Base-by-base conservation (phyloP, 345 rosid genomes). In the Eucalyptus leucophloia region DNA sequence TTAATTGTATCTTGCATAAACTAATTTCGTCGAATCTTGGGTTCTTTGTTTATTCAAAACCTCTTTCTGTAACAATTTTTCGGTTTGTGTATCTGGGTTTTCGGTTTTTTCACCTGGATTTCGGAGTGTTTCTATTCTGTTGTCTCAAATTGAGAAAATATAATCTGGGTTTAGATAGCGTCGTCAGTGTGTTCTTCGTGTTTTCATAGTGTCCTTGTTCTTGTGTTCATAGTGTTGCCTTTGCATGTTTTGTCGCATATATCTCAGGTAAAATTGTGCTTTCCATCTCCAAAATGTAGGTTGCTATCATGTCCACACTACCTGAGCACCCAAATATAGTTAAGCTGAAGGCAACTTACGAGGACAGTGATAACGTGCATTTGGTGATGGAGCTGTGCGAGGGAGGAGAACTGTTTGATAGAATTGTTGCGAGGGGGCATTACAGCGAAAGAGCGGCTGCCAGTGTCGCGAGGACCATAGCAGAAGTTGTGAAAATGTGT, bases 381-480 rank as follows among this genome's bases (percentile, higher is more conserved):
- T 91, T 98, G 90, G 99, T 97, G 58, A 97, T 97, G 99, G 99
- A 98, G 94, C 93, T 98, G 49, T 98, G 99, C 45, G 99, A 97
- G 88, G 99, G 99, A 56, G 99, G 99, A 1, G 99, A 98, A 93
- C 94, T 98, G 53, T 98, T 98, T 21, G 99, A 98, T 87, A 91
- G 99, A 94, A 98, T 98, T 30, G 99, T 98, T 11, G 99, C 99
- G 4, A 95, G 99, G 87, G 99, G 99, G 21, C 99, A 97, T 92
- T 98, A 97, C 88, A 95, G 96, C 51, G 99, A 98, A 92, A 93
- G 99, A 49, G 99, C 99, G 1, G 99, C 99, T 44, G 99, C 99
- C 5, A 92, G 91, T 54, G 93, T 97, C 13, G 96, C 94, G 11
- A 95, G 98, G 90, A 98, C 98, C 54, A 91, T 97, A 6, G 98